Base-by-base conservation (phyloP, 345 rosid genomes). In the Aquilaria yunnanensis region DNA sequence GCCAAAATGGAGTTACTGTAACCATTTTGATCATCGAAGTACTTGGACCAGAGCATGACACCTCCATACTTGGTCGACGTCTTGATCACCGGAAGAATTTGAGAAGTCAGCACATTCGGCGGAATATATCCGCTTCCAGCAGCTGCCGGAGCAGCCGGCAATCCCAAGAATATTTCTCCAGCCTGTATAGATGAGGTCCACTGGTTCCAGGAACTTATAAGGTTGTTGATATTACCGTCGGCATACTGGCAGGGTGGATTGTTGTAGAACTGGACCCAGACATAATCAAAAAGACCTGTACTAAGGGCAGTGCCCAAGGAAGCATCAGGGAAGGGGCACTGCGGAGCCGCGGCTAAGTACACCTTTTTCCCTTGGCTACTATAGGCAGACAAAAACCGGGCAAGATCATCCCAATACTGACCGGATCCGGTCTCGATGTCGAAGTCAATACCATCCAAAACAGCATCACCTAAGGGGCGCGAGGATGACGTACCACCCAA, bases 241-340 rank as follows among this genome's bases (percentile, higher is more conserved):
- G 62, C 49, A 67, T 83, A 81, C 43, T 77, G 81, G 54, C 92
- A 86, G 0, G 74, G 82, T 16, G 78, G 81, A 41, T 86, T 86
- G 71, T 86, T 81, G 77, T 83, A 86, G 68, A 86, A 86, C 34
- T 79, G 85, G 52, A 83, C 63, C 84, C 89, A 83, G 23, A 83
- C 84, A 56, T 74, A 71, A 61, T 81, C 85, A 48, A 86, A 86
- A 6, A 78, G 77, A 12, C 55, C 81, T 10, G 87, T 81, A 51
- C 74, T 66, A 14, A 85, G 74, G 10, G 86, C 83, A 59, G 46
- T 32, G 23, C 84, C 84, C 55, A 83, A 32, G 3, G 61, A 63
- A 1, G 75, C 70, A 31, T 86, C 89, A 0, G 92, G 89, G 68
- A 76, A 86, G 43, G 82, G 87, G 73, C 92, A 83, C 23, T 86